Evolutionary conservation across 1,139 yeast species (phyloP).

Genomic region (Petasospora rhodanensis): DNA sequence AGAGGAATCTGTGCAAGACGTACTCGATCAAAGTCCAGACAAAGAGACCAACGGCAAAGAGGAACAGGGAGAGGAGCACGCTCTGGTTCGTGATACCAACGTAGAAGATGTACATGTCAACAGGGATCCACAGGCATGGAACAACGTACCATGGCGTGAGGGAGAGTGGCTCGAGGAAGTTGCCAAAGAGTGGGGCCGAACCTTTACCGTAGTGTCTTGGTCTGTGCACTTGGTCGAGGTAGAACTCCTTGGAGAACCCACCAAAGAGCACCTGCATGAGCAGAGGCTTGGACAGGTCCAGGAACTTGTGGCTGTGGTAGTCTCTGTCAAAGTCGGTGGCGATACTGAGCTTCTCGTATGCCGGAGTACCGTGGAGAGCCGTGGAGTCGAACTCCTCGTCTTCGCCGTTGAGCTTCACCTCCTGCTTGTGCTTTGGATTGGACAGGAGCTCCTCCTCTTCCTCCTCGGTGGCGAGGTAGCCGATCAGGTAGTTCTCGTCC

Average conservation of each 20-base stretch:
- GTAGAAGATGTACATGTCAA: slow-evolving; percentile 50
- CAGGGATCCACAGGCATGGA: slow-evolving; percentile 87
- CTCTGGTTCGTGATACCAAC: slow-evolving; percentile 37
- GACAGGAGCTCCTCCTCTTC: slow-evolving; percentile 52
- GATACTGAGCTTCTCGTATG: slow-evolving; percentile 65
- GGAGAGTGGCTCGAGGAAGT: slow-evolving; percentile 66
- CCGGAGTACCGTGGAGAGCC: slow-evolving; percentile 60
- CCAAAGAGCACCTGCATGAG: slow-evolving; percentile 73
- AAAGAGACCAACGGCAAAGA: slow-evolving; percentile 63
- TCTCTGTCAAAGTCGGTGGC: slow-evolving; percentile 77
- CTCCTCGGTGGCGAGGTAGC: slow-evolving; percentile 56
- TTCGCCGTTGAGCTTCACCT: slow-evolving; percentile 31
- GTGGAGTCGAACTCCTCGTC: slow-evolving; percentile 39
- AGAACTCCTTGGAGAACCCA: slow-evolving; percentile 77
- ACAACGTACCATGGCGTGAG: slow-evolving; percentile 78
- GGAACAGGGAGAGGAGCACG: slow-evolving; percentile 29
- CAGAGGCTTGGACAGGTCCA: slow-evolving; percentile 80
- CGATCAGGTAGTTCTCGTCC: slow-evolving; percentile 66
- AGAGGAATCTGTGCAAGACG: slow-evolving; percentile 79
- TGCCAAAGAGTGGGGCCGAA: slow-evolving; percentile 83
- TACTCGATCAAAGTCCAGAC: slow-evolving; percentile 94
- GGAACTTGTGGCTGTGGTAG: slow-evolving; percentile 70
- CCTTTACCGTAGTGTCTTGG: slow-evolving; percentile 93
- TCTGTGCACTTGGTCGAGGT: slow-evolving; percentile 92
- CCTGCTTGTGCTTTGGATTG: slow-evolving; percentile 34